Conservation (phyloP, 495 filamentous ascomycete genomes). For the Tetracladium marchalianum region DNA sequence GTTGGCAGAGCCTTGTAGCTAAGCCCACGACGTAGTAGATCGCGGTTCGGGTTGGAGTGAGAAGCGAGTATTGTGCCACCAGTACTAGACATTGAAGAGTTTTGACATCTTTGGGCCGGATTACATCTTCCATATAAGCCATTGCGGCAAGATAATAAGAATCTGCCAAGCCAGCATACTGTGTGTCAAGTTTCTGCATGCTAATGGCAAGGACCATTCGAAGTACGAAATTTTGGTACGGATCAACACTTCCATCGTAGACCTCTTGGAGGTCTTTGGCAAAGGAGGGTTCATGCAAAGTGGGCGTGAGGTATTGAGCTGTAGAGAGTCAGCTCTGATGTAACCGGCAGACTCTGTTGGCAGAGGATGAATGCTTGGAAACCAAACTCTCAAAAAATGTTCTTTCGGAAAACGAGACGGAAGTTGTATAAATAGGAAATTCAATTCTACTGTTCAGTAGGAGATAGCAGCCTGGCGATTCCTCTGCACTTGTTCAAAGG, state of each 20-base stretch:
- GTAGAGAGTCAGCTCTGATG: constrained; percentile 11
- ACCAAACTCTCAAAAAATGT: background rate
- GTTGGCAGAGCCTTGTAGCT: constrained; percentile 74
- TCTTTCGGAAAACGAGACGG: background rate
- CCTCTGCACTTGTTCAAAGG: too few relatives aligned
- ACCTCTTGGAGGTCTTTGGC: constrained; percentile 68
- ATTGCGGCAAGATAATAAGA: constrained; percentile 85
- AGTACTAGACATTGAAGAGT: constrained; percentile 84
- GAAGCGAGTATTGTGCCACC: constrained; percentile 82
- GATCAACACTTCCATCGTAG: constrained; percentile 61
- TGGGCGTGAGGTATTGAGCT: constrained; percentile 82
- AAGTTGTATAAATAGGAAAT: too few relatives aligned
- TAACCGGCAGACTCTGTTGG: background rate
- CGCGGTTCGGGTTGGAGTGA: constrained; percentile 83
- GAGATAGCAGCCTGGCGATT: background rate
- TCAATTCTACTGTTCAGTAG: too few relatives aligned
- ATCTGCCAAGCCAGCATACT: constrained; percentile 79
- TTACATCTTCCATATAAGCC: constrained; percentile 63
- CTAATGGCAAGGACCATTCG: constrained; percentile 87
- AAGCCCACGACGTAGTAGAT: constrained; percentile 86
- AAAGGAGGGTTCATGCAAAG: constrained; percentile 75
- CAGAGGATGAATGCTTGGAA: background rate
- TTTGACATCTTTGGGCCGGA: constrained; percentile 71
- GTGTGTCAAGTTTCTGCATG: constrained; percentile 72
- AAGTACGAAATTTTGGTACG: constrained; percentile 75